A percentile compares a stretch with the other conserved stretches of the same genome.
Evolutionary conservation across 129 eudicot species (phyloP).

Genomic region (Flaveria ramosissima): DNA sequence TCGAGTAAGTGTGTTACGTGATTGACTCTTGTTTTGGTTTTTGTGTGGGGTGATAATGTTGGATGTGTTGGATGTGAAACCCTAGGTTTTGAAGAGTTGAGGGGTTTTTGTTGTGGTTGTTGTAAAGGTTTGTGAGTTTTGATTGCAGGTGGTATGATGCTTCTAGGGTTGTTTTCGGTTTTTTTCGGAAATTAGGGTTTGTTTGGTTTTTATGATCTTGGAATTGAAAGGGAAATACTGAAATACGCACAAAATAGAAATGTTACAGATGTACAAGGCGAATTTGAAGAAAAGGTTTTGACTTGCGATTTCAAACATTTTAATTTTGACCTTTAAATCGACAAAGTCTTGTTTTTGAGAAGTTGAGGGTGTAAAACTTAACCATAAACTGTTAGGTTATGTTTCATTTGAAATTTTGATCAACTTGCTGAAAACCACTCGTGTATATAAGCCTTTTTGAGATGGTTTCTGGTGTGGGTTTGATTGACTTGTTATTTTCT

Average conservation of each 20-base stretch:
- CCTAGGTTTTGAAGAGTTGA: no score
- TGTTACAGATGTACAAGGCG: no score
- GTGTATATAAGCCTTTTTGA: no score
- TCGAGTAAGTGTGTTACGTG: conserved; percentile 51
- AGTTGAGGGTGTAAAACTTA: not conserved
- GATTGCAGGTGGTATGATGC: not conserved
- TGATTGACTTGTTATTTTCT: no score
- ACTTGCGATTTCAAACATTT: not conserved
- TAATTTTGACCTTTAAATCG: conserved; percentile 3
- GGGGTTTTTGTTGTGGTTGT: not conserved
- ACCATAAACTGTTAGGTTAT: not conserved
- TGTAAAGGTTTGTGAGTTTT: not conserved
- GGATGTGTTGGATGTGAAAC: no score
- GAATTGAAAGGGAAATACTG: not conserved
- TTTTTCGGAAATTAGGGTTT: conserved; percentile 20
- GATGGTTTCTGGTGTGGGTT: no score
- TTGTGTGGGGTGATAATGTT: not conserved
- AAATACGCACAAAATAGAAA: no score
- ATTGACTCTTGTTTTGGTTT: not conserved
- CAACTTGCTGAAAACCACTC: no score
- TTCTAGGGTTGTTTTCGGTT: conserved; percentile 7
- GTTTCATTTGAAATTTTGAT: no score
- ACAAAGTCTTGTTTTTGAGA: not conserved
- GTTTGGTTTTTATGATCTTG: not conserved
- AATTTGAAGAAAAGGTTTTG: no score